Conservation (phyloP, 768 basidiomycete genomes). For the Termitomyces sp. region DNA sequence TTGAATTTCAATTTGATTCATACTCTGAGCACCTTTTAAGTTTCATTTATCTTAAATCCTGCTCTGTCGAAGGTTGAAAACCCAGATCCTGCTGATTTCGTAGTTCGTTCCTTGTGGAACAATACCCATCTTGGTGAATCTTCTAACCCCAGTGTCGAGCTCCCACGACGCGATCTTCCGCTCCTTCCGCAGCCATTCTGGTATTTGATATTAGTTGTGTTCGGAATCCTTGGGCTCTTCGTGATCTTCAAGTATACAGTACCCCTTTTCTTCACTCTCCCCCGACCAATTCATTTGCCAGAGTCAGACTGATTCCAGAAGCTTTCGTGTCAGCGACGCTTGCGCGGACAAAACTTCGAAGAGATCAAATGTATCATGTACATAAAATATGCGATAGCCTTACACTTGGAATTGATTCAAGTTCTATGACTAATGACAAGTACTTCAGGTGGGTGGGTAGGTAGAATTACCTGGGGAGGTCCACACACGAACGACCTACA, state of each 20-base stretch:
- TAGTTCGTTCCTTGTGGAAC: slow-evolving; percentile 48
- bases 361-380: background rate
- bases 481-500: too few relatives aligned
- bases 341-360: too few relatives aligned
- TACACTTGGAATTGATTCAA: background rate
- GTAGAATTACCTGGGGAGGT: too few relatives aligned
- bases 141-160: background rate
- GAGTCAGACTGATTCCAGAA: background rate
- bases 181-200: background rate
- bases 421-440: too few relatives aligned
- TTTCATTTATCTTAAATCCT: slow-evolving; percentile 33
- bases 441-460: too few relatives aligned
- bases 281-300: background rate
- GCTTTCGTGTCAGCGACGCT: background rate
- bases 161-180: background rate
- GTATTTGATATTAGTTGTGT: background rate
- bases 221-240: background rate
- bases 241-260: background rate
- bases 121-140: slow-evolving; percentile 31
- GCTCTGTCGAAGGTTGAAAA: slow-evolving; percentile 30
- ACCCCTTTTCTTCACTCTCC: background rate
- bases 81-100: slow-evolving; percentile 38
- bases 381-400: background rate
- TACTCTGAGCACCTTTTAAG: slow-evolving; percentile 29
- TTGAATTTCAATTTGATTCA: background rate